These are phyloP conservation scores for Gryganskiella cystojenkinii DNA, from an alignment of 192 early-diverging fungal species.

Conservation along the genomic window DNA sequence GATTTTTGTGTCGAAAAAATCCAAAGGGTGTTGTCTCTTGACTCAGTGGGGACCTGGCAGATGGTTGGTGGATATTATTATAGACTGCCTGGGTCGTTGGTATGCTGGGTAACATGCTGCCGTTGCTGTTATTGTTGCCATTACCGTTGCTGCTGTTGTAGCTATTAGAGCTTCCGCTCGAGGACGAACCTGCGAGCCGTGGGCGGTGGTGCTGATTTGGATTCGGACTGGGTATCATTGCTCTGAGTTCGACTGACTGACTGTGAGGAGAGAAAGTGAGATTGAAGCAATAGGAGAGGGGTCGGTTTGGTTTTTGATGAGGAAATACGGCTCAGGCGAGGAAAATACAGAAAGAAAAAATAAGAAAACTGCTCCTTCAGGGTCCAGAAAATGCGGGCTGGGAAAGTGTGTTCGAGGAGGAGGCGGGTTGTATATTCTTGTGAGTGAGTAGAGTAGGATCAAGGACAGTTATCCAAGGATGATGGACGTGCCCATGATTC, in stretches of 20 bases:
- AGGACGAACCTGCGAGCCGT: conserved; percentile 17
- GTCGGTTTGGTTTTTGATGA: too few species aligned
- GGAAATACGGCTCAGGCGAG: too few species aligned
- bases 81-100: conserved; percentile 17
- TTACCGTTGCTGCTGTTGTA: conserved; percentile 3
- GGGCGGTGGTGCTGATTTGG: conserved; percentile 33
- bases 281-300: neutral
- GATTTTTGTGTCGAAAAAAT: conserved; percentile 50
- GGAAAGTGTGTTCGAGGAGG: neutral
- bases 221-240: conserved; percentile 35
- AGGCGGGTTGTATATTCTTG: neutral
- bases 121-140: conserved; percentile 11
- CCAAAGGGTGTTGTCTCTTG: conserved; percentile 52
- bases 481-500: conserved; percentile 30
- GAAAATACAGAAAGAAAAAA: neutral
- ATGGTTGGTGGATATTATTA: conserved; percentile 50
- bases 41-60: conserved; percentile 44
- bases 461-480: conserved; percentile 17
- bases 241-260: neutral
- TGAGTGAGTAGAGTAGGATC: too few species aligned
- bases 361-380: neutral
- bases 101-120: neutral
- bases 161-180: conserved; percentile 7
- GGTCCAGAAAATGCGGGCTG: neutral
- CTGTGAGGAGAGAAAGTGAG: neutral